These are phyloP conservation scores for Jackrogersella multiformis DNA, from an alignment of 495 filamentous ascomycete species.

Conservation along the genomic window DNA sequence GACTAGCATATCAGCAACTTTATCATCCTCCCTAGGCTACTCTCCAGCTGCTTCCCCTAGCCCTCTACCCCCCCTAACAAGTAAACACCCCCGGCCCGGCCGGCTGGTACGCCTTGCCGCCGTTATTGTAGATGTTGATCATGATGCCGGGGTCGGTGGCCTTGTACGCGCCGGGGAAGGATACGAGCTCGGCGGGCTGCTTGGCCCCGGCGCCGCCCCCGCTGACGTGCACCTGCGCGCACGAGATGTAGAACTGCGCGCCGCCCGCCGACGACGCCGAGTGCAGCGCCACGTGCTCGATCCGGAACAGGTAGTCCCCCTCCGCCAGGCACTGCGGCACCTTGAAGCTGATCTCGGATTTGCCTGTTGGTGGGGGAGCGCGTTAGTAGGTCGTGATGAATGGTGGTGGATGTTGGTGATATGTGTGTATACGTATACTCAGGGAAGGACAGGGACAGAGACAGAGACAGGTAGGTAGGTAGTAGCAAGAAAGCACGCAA, in stretches of 20 bases:
- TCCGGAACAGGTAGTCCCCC: constrained; percentile 68
- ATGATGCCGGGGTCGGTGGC: constrained; percentile 55
- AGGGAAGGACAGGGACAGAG: too few species aligned
- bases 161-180: constrained; percentile 56
- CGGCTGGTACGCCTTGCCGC: constrained; percentile 42
- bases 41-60: neutral
- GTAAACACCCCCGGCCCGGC: constrained; percentile 42
- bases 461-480: too few species aligned
- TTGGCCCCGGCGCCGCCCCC: constrained; percentile 50
- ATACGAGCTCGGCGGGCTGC: constrained; percentile 49
- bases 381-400: neutral
- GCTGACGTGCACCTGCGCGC: constrained; percentile 55
- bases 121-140: constrained; percentile 60
- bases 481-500: too few species aligned
- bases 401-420: neutral
- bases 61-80: constrained; percentile 19
- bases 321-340: constrained; percentile 60
- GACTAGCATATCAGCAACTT: neutral
- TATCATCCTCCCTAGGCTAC: neutral
- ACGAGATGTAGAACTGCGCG: constrained; percentile 66
- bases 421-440: neutral
- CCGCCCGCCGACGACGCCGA: constrained; percentile 52
- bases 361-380: constrained; percentile 38
- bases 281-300: constrained; percentile 67
- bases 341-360: constrained; percentile 50